phyloP scores from a whole-genome alignment of 805 yeast genomes.

The Candida cerambycidarum region DNA sequence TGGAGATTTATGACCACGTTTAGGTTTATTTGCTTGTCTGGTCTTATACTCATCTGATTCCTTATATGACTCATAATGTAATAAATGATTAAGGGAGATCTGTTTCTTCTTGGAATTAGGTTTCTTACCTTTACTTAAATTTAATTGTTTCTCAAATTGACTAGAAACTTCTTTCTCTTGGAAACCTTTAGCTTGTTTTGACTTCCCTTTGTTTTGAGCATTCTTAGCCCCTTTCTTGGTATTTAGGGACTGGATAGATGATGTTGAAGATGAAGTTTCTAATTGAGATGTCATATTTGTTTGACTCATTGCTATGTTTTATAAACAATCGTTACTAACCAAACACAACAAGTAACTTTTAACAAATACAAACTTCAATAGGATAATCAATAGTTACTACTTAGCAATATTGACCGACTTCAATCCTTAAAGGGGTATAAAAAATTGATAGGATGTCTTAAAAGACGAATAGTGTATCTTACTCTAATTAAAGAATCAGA shows the following conservation, averaged over 20 bases:
- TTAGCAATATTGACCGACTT: neutral
- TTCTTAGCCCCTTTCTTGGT: neutral
- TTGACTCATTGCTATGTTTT: constrained; percentile 1
- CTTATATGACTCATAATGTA: constrained; percentile 51
- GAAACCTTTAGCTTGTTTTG: neutral
- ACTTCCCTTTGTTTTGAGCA: neutral
- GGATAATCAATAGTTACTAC: neutral
- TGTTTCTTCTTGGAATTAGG: constrained; percentile 19
- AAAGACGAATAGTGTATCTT: neutral
- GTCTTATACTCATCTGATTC: constrained; percentile 38
- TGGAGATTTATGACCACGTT: constrained; percentile 3
- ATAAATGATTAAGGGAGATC: constrained; percentile 52
- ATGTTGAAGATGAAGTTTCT: constrained; percentile 4
- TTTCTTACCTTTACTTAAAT: constrained; percentile 41
- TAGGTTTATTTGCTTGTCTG: constrained; percentile 15
- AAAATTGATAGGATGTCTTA: neutral
- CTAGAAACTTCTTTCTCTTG: constrained; percentile 6
- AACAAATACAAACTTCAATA: neutral
- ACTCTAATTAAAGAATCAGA: constrained; percentile 4
- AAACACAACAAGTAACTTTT: neutral
- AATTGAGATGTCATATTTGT: constrained; percentile 2
- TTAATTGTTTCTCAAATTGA: constrained; percentile 9
- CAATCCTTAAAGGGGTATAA: neutral
- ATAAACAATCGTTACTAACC: neutral
- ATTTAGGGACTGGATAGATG: neutral